A percentile compares a stretch with the other conserved stretches of the same genome.
Conservation (phyloP, 139 green algal genomes). For the Spirogloea muscicola region DNA sequence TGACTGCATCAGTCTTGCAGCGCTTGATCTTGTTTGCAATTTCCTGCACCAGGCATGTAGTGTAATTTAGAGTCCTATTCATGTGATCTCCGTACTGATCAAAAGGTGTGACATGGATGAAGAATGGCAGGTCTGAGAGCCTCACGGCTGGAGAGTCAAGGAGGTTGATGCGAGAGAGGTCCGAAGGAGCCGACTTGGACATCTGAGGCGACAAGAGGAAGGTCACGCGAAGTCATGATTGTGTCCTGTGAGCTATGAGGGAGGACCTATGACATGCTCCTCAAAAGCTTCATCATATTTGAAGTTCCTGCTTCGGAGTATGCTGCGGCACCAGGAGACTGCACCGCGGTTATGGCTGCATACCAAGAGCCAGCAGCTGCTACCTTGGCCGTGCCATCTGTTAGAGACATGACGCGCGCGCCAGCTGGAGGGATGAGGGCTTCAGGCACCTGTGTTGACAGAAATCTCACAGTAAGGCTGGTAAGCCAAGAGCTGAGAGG, state of each 20-base stretch:
- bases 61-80: neutral
- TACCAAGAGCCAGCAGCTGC: neutral
- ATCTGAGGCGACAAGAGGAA: slow-evolving; percentile 66
- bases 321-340: neutral
- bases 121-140: neutral
- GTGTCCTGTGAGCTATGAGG: too few relatives aligned
- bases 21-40: slow-evolving; percentile 86
- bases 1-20: slow-evolving; percentile 72
- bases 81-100: too few relatives aligned
- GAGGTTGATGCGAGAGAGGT: slow-evolving; percentile 89
- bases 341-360: neutral
- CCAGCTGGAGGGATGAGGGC: slow-evolving; percentile 85
- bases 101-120: too few relatives aligned
- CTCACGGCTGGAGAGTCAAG: slow-evolving; percentile 73
- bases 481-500: too few relatives aligned
- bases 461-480: too few relatives aligned
- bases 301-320: too few relatives aligned
- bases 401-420: slow-evolving; percentile 91
- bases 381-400: slow-evolving; percentile 83
- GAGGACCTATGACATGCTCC: slow-evolving; percentile 1
- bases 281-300: neutral
- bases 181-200: slow-evolving; percentile 87
- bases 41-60: slow-evolving; percentile 26
- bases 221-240: neutral
- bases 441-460: slow-evolving; percentile 71